Conservation (phyloP, 331 rosid species). For the Acacia concinna region DNA sequence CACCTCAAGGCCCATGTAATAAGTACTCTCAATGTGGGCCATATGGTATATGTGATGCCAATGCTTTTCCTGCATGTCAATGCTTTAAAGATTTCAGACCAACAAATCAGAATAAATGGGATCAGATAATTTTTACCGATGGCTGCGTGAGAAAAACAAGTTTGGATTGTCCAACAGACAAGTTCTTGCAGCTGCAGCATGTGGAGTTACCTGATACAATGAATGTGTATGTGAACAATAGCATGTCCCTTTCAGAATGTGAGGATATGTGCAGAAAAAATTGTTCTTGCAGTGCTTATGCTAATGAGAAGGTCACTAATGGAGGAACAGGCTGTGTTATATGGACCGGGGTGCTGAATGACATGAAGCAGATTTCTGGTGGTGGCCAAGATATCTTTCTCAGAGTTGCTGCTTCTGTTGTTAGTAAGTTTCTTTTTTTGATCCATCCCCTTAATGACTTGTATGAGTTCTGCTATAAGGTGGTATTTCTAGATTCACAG, state of each 20-base stretch:
- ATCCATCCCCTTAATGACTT: background rate
- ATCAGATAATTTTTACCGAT: too few relatives aligned
- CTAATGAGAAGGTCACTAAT: conserved; percentile 16
- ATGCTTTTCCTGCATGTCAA: conserved; percentile 43
- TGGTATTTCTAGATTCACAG: background rate
- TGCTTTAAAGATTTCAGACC: too few relatives aligned
- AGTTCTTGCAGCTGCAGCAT: too few relatives aligned
- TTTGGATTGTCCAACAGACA: too few relatives aligned
- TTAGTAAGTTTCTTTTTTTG: conserved; percentile 31
- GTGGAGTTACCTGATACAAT: too few relatives aligned
- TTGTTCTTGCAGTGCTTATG: too few relatives aligned
- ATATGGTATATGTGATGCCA: conserved; percentile 42
- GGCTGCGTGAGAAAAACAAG: too few relatives aligned
- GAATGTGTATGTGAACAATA: too few relatives aligned
- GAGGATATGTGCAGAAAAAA: too few relatives aligned
- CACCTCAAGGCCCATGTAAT: conserved; percentile 49
- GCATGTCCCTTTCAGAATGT: too few relatives aligned
- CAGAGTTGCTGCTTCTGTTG: conserved; percentile 43
- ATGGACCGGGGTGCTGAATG: conserved; percentile 37
- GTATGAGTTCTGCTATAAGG: background rate
- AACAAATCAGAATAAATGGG: too few relatives aligned
- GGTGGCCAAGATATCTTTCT: conserved; percentile 41
- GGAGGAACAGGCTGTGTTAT: conserved; percentile 45
- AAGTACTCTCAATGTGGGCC: conserved; percentile 38
- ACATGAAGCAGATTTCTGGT: conserved; percentile 35